phyloP scores from a whole-genome alignment of 2,329 filamentous ascomycete species.

The Venturiaceae sp. region DNA sequence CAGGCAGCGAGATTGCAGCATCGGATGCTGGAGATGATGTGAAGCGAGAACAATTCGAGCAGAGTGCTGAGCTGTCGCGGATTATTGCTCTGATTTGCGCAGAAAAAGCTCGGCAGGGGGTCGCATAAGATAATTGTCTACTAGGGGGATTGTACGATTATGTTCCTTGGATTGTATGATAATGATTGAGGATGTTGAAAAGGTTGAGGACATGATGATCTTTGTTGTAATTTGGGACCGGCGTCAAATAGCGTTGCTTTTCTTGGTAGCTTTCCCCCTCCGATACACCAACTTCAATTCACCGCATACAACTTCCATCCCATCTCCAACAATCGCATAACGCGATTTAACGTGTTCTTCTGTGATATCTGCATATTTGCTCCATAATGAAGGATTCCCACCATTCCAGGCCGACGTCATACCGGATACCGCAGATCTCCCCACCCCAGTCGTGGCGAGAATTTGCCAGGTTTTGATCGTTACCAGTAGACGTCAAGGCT shows the following conservation, averaged over 20 bases:
- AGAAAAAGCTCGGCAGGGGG: conserved; percentile 41
- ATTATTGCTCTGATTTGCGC: conserved; percentile 43
- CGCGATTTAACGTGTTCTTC: neutral
- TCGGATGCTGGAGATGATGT: conserved; percentile 34
- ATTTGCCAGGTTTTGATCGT: neutral
- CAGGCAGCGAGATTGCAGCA: conserved; percentile 35
- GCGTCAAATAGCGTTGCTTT: neutral
- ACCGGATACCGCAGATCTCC: neutral
- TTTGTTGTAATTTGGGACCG: neutral
- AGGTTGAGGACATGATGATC: neutral
- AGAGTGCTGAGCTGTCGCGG: conserved; percentile 37
- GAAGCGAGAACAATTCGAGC: conserved; percentile 40
- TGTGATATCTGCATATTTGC: neutral
- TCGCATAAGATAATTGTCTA: neutral
- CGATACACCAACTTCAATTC: neutral
- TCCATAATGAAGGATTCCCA: neutral
- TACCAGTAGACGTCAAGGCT: neutral
- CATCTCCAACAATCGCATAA: neutral
- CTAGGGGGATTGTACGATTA: neutral
- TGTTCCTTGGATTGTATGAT: neutral
- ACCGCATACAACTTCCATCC: neutral
- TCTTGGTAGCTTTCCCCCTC: neutral
- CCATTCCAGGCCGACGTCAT: neutral
- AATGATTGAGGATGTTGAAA: neutral
- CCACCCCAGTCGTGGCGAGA: neutral